Base-by-base conservation (phyloP, 179 eudicot species). In the Spinacia oleracea region DNA sequence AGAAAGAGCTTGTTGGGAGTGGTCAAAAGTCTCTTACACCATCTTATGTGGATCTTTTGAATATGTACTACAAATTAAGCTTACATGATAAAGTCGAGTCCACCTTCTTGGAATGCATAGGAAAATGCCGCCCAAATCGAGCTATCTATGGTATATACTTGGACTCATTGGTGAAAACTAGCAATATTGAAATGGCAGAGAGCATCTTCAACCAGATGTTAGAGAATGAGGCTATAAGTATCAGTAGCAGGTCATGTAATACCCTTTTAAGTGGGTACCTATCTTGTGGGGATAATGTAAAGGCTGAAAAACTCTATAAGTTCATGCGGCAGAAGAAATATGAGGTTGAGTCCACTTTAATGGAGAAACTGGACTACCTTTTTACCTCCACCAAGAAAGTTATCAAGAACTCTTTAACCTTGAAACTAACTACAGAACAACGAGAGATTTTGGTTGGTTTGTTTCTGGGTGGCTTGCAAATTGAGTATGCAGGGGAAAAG, bases 381-480 rank as follows among this genome's bases (percentile, higher is more conserved):
- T 69, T 83, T 62, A 88, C 86, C 70, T 84, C 82, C 75, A 80
- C 78, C 42, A 83, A 70, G 84, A 89, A 87, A 75, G 85, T 83
- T 60, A 80, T 83, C 59, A 77, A 83, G 74, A 89, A 83, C 62
- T 80, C 93, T 2, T 45, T 74, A 43, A 79, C 72, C 73, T 74
- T 88, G 87, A 91, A 90, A 86, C 91, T 96, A 64, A 90, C 89
- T 78, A 85, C 83, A 78, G 94, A 85, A 63, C 98, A 96, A 82
- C 83, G 99, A 80, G 99, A 96, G 77, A 89, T 90, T 42, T 84
- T 96, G 81, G 85, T 90, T 73, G 99, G 99, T 62, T 81, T 96
- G 85, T 81, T 94, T 60, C 81, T 96, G 70, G 98, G 97, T 34
- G 98, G 99, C 56, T 77, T 93, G 84, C 82, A 75, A 75, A 85